Evolutionary conservation across 768 basidiomycete species (phyloP).

Genomic region (Russula virescens): DNA sequence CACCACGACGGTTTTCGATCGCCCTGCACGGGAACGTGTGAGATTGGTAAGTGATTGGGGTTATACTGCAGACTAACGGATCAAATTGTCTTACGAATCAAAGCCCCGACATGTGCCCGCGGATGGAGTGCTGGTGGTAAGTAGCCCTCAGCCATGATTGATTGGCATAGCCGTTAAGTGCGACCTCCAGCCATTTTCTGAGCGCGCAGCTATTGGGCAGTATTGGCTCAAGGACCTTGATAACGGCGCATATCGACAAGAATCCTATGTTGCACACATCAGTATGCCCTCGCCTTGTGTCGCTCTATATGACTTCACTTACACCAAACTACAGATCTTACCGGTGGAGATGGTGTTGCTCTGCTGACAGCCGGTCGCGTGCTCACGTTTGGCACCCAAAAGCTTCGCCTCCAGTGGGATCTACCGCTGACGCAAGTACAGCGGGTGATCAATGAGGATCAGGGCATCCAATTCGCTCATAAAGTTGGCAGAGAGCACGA

Average conservation of each 20-base stretch:
- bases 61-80: background rate
- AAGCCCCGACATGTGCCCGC: conserved; percentile 81
- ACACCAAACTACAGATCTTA: conserved; percentile 46
- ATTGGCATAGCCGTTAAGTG: background rate
- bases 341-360: conserved; percentile 74
- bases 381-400: conserved; percentile 80
- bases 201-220: conserved; percentile 88
- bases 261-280: conserved; percentile 88
- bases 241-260: conserved; percentile 77
- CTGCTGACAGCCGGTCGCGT: conserved; percentile 75
- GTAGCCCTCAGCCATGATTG: conserved; percentile 25
- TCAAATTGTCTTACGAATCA: conserved; percentile 8
- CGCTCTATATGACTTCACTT: background rate
- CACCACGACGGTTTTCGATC: conserved; percentile 97
- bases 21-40: conserved; percentile 79
- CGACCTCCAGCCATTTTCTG: conserved; percentile 67
- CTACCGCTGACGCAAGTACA: conserved; percentile 81
- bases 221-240: conserved; percentile 96
- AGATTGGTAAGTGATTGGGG: conserved; percentile 50
- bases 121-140: conserved; percentile 82
- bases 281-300: conserved; percentile 42
- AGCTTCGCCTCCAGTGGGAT: conserved; percentile 86
- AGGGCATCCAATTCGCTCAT: conserved; percentile 82
- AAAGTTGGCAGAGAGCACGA: conserved; percentile 71
- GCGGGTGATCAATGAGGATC: conserved; percentile 85